Percentiles rank a stretch among this genome's conserved stretches.
phyloP scores from a whole-genome alignment of 2,329 filamentous ascomycete species.

The Cladosporium halotolerans region DNA sequence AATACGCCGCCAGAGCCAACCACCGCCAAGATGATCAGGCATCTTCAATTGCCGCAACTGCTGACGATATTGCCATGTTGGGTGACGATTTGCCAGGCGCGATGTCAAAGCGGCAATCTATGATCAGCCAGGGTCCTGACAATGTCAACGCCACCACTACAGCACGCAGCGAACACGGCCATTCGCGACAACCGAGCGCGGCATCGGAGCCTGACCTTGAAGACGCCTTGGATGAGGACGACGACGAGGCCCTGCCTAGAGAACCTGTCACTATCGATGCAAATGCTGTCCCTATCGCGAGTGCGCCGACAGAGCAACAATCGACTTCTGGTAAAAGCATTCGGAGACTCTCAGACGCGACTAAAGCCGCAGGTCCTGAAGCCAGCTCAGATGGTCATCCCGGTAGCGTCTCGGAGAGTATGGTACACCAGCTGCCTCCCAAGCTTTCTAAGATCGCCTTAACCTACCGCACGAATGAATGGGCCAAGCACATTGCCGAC shows the following conservation, averaged over 20 bases:
- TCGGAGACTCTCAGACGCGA: neutral
- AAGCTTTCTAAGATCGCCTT: slow-evolving; percentile 69
- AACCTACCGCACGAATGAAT: slow-evolving; percentile 88
- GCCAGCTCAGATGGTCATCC: slow-evolving; percentile 5
- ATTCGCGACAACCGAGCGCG: neutral
- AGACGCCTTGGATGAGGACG: slow-evolving; percentile 17
- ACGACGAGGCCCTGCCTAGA: slow-evolving; percentile 17
- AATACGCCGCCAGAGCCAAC: slow-evolving; percentile 20
- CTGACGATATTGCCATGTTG: slow-evolving; percentile 54
- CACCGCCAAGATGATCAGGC: slow-evolving; percentile 35
- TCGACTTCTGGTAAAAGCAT: neutral
- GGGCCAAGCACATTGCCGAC: slow-evolving; percentile 79
- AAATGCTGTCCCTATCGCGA: neutral
- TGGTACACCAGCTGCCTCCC: slow-evolving; percentile 61
- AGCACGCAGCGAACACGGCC: neutral
- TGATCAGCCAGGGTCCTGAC: neutral
- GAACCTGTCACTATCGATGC: slow-evolving; percentile 2
- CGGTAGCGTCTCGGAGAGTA: slow-evolving; percentile 11
- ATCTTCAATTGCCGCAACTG: slow-evolving; percentile 47
- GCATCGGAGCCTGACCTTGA: neutral
- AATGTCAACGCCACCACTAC: neutral
- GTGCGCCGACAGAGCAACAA: neutral
- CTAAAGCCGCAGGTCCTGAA: neutral
- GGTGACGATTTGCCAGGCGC: slow-evolving; percentile 24
- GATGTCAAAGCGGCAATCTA: neutral